Conservation (phyloP, 495 filamentous ascomycete genomes). For the Penicillium atrosanguineum region DNA sequence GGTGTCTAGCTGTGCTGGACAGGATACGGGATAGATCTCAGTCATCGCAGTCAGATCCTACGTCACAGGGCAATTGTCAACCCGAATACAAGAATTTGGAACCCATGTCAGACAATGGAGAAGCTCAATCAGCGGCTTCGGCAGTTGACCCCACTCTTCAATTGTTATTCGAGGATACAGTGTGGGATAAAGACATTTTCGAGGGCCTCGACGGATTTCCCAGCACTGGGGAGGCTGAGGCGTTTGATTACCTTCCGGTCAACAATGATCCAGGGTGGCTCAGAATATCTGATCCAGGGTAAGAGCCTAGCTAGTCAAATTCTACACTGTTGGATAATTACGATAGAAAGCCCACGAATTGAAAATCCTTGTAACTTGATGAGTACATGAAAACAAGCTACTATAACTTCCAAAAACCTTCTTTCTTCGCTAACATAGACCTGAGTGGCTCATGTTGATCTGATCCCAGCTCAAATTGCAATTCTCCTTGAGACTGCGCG, state of each 20-base stretch:
- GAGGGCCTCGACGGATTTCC: constrained; percentile 20
- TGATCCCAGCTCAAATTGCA: no score
- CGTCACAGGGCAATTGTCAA: background rate
- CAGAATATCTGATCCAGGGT: no score
- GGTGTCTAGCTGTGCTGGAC: constrained; percentile 12
- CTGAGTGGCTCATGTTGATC: no score
- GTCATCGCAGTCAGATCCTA: background rate
- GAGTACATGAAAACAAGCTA: no score
- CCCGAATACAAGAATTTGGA: background rate
- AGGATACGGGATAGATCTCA: constrained; percentile 10
- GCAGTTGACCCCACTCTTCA: constrained; percentile 19
- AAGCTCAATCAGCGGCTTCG: background rate
- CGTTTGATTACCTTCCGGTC: constrained; percentile 14
- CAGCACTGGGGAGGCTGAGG: constrained; percentile 13
- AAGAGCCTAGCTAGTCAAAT: no score
- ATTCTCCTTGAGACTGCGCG: no score
- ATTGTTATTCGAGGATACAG: constrained; percentile 20
- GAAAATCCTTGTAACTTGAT: no score
- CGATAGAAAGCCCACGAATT: no score
- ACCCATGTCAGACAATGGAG: background rate
- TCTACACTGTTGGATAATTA: no score
- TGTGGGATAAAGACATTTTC: constrained; percentile 16
- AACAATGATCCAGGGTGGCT: no score
- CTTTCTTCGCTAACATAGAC: no score
- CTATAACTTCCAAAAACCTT: no score